Conservation (phyloP, 2,329 filamentous ascomycete species). For the Metarhizium sp. region DNA sequence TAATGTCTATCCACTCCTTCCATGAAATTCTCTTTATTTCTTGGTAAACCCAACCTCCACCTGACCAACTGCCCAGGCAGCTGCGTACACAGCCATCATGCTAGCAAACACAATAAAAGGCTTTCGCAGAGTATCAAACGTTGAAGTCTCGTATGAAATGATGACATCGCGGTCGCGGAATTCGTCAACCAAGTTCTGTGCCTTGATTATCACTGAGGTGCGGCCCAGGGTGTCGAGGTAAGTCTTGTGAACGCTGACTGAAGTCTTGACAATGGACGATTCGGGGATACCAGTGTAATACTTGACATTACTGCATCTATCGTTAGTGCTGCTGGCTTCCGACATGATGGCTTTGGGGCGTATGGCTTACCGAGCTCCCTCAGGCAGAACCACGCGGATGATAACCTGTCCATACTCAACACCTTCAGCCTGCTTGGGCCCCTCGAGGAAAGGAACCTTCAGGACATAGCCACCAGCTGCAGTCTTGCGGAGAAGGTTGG, state of each 20-base stretch:
- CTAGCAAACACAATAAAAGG: conserved; percentile 73
- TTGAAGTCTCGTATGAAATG: conserved; percentile 80
- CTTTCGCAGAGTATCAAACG: conserved; percentile 69
- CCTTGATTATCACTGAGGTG: conserved; percentile 70
- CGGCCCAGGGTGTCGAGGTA: conserved; percentile 92
- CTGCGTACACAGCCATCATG: conserved; percentile 62
- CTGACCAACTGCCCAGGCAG: conserved; percentile 65
- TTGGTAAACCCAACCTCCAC: conserved; percentile 69
- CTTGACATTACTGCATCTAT: conserved; percentile 61
- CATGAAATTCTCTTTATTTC: conserved; percentile 19
- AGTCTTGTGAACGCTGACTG: conserved; percentile 62
- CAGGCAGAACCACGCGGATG: conserved; percentile 77
- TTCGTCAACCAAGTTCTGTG: conserved; percentile 84
- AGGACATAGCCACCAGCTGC: conserved; percentile 67
- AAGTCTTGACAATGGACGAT: conserved; percentile 48
- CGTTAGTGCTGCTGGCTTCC: conserved; percentile 14
- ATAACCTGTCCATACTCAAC: conserved; percentile 76
- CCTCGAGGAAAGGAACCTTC: conserved; percentile 87
- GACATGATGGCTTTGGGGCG: background rate
- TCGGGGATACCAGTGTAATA: conserved; percentile 65
- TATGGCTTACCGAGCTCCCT: conserved; percentile 69
- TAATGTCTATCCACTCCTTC: background rate
- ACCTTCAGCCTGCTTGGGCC: conserved; percentile 77
- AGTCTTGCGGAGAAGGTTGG: conserved; percentile 62
- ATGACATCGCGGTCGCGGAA: conserved; percentile 74